These are phyloP conservation scores for Micractinium conductrix DNA, from an alignment of 139 green algal genomes.

Conservation along the genomic window DNA sequence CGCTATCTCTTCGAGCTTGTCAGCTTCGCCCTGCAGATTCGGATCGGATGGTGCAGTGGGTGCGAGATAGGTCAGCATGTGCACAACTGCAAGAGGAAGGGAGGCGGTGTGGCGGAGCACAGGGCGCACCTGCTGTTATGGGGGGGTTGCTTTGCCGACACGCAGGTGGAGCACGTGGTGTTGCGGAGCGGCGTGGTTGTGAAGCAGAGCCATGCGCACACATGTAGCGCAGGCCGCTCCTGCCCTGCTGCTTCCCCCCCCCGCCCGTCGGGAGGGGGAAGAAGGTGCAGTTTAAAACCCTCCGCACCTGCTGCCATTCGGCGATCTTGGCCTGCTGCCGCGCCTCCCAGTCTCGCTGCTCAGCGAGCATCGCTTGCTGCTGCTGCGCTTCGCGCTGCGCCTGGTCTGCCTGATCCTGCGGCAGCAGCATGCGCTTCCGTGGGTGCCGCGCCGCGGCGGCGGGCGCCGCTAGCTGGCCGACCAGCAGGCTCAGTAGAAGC, in stretches of 20 bases:
- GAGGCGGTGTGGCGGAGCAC: not conserved
- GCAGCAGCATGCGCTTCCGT: not conserved
- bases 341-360: constrained; percentile 2
- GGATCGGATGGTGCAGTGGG: not conserved
- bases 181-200: no score
- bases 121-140: not conserved
- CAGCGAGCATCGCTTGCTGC: not conserved
- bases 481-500: not conserved
- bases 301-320: not conserved
- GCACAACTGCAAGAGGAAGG: no score
- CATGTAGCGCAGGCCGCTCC: no score
- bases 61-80: no score
- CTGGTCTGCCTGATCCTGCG: not conserved
- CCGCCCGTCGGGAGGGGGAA: no score
- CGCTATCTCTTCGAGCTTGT: not conserved
- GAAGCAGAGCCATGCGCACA: no score
- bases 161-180: not conserved
- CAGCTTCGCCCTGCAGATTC: not conserved
- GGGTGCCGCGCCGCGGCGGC: not conserved
- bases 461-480: not conserved
- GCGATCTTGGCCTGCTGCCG: not conserved
- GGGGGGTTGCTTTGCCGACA: no score
- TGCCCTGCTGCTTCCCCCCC: not conserved
- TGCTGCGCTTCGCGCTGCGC: not conserved
- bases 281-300: no score